phyloP scores from a whole-genome alignment of 2,329 filamentous ascomycete genomes.

The Thielaviopsis populi region DNA sequence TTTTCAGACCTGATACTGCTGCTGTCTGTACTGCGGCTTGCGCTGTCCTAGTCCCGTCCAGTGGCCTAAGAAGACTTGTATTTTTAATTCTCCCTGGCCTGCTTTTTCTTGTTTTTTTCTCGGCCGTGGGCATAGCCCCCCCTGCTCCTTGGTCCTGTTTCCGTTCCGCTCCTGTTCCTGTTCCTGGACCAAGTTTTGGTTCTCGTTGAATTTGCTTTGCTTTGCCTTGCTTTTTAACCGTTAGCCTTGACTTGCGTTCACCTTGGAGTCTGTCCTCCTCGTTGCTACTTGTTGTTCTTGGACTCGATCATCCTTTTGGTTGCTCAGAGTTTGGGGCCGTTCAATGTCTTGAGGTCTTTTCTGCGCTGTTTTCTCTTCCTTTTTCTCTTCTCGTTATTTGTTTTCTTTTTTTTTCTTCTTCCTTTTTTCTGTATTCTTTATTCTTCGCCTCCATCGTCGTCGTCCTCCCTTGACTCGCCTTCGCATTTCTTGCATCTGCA shows the following conservation, averaged over 20 bases:
- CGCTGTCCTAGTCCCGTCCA: too few relatives aligned
- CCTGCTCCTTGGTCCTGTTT: conserved; percentile 1
- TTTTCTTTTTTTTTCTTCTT: not conserved
- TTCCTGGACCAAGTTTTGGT: not conserved
- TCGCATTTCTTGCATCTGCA: not conserved
- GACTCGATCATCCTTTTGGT: not conserved
- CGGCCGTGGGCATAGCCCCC: not conserved
- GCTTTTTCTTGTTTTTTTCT: not conserved
- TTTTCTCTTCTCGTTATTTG: not conserved
- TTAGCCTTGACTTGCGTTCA: not conserved
- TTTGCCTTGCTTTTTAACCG: not conserved
- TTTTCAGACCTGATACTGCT: too few relatives aligned
- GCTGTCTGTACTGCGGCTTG: not conserved
- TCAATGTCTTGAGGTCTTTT: not conserved
- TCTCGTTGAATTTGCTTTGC: not conserved
- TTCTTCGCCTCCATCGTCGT: not conserved
- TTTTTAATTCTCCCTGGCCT: not conserved
- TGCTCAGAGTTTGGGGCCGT: not conserved
- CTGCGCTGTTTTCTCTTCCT: not conserved
- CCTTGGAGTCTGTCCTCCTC: not conserved
- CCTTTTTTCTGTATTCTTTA: not conserved
- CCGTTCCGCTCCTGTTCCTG: not conserved
- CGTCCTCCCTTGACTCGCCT: not conserved
- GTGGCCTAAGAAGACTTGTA: too few relatives aligned
- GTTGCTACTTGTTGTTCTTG: not conserved